Conservation (phyloP, 2,329 filamentous ascomycete genomes). For the Botrytis elliptica region DNA sequence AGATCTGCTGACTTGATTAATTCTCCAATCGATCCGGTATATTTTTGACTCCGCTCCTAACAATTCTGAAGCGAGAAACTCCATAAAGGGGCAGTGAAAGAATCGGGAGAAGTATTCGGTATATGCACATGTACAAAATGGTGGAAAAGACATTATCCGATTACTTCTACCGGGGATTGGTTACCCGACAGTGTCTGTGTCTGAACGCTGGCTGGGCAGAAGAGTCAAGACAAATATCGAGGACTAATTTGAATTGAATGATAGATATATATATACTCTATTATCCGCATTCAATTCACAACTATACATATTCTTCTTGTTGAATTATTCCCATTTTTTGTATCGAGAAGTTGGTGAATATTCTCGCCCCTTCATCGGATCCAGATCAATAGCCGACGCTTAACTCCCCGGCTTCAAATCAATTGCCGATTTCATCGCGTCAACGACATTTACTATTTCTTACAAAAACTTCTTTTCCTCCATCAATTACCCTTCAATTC, state of each 20-base stretch:
- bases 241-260: background rate
- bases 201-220: background rate
- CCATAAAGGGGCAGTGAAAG: background rate
- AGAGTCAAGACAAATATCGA: background rate
- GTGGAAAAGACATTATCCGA: conserved; percentile 23
- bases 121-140: background rate
- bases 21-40: background rate
- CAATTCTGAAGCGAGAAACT: background rate
- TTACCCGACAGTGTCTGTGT: background rate
- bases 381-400: conserved; percentile 15
- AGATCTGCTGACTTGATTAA: background rate
- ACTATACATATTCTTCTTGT: background rate
- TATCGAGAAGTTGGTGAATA: background rate
- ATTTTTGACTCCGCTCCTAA: background rate
- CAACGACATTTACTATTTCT: background rate
- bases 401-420: background rate
- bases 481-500: background rate
- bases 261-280: conserved; percentile 4
- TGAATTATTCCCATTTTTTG: background rate
- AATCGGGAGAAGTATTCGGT: conserved; percentile 3
- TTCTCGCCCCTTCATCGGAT: background rate
- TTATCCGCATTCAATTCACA: background rate
- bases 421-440: conserved; percentile 2
- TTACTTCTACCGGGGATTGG: background rate
- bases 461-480: background rate